phyloP scores from a whole-genome alignment of 345 rosid genomes.

The Murraya paniculata region DNA sequence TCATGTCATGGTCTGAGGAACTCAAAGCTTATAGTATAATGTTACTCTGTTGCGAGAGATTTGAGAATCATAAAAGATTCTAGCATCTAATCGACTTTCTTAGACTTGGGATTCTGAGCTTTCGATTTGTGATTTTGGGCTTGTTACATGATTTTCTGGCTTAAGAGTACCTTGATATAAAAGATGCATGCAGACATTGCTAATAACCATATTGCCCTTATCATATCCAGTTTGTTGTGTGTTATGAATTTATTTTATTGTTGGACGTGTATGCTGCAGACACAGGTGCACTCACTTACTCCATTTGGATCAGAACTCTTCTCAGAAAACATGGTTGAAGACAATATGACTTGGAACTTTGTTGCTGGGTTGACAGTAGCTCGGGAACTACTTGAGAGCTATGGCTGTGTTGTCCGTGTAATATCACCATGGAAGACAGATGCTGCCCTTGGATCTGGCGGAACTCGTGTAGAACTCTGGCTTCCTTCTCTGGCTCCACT shows the following conservation, averaged over 20 bases:
- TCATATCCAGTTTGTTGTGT: background rate
- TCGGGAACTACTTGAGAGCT: conserved; percentile 86
- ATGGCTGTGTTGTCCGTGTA: conserved; percentile 79
- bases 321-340: conserved; percentile 77
- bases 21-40: background rate
- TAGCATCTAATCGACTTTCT: background rate
- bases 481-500: conserved; percentile 55
- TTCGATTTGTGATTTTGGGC: background rate
- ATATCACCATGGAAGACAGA: conserved; percentile 66
- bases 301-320: conserved; percentile 79
- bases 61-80: background rate
- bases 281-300: conserved; percentile 79
- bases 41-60: too few relatives aligned
- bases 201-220: background rate
- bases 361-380: conserved; percentile 89
- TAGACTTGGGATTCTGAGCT: background rate
- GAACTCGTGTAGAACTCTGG: conserved; percentile 87
- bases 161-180: background rate
- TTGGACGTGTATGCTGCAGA: conserved; percentile 45
- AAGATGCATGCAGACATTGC: background rate
- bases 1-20: background rate
- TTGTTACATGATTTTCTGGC: background rate
- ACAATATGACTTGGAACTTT: conserved; percentile 98
- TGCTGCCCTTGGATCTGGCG: conserved; percentile 78
- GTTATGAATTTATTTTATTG: background rate